phyloP scores from a whole-genome alignment of 176 grass and related monocot species.

The Oryza meyeriana region DNA sequence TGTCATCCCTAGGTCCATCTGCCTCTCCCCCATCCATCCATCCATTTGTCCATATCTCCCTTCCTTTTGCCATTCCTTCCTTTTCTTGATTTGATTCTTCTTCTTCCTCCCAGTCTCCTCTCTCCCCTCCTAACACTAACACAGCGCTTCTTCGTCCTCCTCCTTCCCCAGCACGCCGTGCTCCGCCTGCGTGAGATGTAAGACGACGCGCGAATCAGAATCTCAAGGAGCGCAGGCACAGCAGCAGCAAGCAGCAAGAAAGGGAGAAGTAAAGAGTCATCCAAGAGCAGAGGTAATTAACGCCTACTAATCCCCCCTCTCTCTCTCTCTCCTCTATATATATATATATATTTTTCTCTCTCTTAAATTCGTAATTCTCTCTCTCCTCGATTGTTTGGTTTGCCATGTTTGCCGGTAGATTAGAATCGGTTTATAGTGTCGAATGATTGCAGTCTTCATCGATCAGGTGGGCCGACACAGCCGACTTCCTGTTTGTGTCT shows the following conservation, averaged over 20 bases:
- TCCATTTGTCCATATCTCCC: slow-evolving; percentile 31
- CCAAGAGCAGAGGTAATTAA: background rate
- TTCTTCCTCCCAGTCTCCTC: background rate
- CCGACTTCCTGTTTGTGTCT: background rate
- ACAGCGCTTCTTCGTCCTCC: background rate
- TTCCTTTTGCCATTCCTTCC: slow-evolving; percentile 12
- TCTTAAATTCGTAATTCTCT: no score
- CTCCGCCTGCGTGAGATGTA: background rate
- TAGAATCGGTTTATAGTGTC: background rate
- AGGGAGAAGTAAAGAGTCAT: background rate
- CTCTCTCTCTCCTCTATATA: background rate
- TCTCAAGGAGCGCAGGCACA: background rate
- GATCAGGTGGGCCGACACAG: background rate
- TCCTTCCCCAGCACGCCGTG: background rate
- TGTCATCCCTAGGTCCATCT: slow-evolving; percentile 2
- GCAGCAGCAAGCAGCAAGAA: background rate
- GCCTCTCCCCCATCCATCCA: slow-evolving; percentile 1
- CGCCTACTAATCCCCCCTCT: background rate
- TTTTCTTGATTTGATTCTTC: slow-evolving; percentile 46
- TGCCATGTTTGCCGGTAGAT: background rate
- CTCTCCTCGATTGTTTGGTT: background rate
- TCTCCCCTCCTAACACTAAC: background rate
- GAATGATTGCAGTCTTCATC: background rate
- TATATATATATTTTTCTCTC: no score
- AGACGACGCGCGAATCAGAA: background rate